Conservation (phyloP, 139 green algal species). For the Desmodesmus armatus region DNA sequence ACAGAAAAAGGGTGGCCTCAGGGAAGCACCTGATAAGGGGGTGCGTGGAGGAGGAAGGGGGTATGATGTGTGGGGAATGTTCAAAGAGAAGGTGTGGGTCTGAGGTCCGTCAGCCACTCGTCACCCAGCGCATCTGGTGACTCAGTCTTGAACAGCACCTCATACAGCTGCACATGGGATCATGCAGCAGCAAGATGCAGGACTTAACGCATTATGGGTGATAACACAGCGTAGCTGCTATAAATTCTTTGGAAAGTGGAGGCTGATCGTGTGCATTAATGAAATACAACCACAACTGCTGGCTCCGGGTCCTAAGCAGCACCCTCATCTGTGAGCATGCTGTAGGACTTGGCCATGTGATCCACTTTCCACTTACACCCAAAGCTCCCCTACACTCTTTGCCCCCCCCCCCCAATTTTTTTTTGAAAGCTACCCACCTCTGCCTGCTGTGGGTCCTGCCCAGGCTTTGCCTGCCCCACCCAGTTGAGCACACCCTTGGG, state of each 20-base stretch:
- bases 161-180: constrained; percentile 80
- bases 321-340: no score
- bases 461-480: constrained; percentile 85
- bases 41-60: no score
- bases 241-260: no score
- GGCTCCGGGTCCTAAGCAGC: no score
- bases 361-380: not conserved
- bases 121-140: constrained; percentile 64
- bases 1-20: no score
- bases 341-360: no score
- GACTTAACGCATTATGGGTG: not conserved
- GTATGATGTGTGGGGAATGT: no score
- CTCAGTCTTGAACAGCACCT: constrained; percentile 88
- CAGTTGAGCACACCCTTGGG: constrained; percentile 98
- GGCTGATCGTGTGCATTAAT: no score
- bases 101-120: constrained; percentile 90
- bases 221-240: no score
- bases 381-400: not conserved
- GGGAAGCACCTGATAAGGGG: no score
- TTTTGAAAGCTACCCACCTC: constrained; percentile 8
- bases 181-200: not conserved
- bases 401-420: not conserved
- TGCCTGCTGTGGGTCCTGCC: constrained; percentile 62
- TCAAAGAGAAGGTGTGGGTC: constrained; percentile 70
- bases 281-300: no score